Base-by-base conservation (phyloP, 495 filamentous ascomycete species). In the Neurospora sp. region DNA sequence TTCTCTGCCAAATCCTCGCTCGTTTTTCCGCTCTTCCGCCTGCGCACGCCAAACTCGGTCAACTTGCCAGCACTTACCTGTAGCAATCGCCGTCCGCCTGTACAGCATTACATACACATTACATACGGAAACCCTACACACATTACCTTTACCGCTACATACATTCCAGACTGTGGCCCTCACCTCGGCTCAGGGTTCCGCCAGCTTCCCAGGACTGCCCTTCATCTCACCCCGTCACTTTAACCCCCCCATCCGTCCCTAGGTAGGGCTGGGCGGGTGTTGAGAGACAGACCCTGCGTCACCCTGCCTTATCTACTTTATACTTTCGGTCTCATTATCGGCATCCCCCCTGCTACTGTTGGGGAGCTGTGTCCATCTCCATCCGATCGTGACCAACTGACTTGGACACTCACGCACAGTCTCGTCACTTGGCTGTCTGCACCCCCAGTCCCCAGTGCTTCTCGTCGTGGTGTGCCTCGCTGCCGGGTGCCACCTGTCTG, bases 401-500 rank as follows among this genome's bases (percentile, higher is more conserved):
- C 45, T 59, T 59, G 69, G 38, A 45, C 39, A 18, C 71, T 20
- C 70, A 41, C 47, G 59, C 72, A 65, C 69, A 65, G 27, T 65
- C 53, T 65, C 27, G 27, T 65, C 53, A 65, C 27, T 65, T 35
- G 12, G 22, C 20, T 65, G 53, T 65, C 53, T 65, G 53, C 53
- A 65, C 53, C 18, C 27, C 53, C 73, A 72, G 70, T 65, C 70
- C 73, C 70, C 73, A 40, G 70, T 69, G 44, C 69, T 73, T 69
- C 53, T 27, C 53, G 14, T 61, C 69, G 70, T 41, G 71, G 71
- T 69, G 70, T 71, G 41, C 53, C 53, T 65, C 53, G 27, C 8
- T 31, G 53, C 73, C 71, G 38, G 44, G 68, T 77, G 74, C 74
- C 74, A 71, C 71, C 73, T 35, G 40, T 41, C 71, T 71, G 41